Evolutionary conservation across 2,329 filamentous ascomycete species (phyloP), one percentile per base, ranked within the genome.

Genomic region (Stachybotrys elegans): DNA sequence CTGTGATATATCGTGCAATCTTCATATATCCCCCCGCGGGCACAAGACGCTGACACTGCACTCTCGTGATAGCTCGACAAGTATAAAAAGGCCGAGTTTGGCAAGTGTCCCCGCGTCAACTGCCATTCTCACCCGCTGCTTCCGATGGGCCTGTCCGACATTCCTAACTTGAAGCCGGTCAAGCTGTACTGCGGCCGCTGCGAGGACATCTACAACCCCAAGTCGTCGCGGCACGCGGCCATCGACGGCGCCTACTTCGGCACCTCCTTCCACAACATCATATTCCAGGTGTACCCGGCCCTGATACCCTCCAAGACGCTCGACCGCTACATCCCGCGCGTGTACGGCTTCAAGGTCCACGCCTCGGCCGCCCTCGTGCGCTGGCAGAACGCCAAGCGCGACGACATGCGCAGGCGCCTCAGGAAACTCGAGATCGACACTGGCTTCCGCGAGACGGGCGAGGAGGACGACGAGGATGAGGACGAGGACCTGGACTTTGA

Each of bases 171-270:
- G 55, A 94, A 91, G 59, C 84, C 92, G 38, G 93, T 96, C 53
- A 97, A 96, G 69, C 86, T 98, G 43, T 98, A 95, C 78, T 98
- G 93, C 69, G 84, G 87, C 39, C 88, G 90, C 57, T 98, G 93
- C 74, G 93, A 98, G 75, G 93, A 98, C 65, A 86, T 95, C 47
- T 98, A 98, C 77, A 97, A 97, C 69, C 93, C 93, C 36, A 98
- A 98, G 67, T 97, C 93, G 4, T 92, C 89, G 17, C 88, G 93
- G 22, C 93, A 98, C 68, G 90, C 91, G 41, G 80, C 86, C 47
- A 96, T 98, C 59, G 93, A 98, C 63, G 93, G 93, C 51, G 93
- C 93, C 52, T 98, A 97, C 76, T 98, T 98, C 56, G 93, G 93
- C 55, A 91, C 92, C 39, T 95, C 88, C 3, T 98, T 98, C 75